Evolutionary conservation across 208 protist genomes (phyloP), one percentile per base, ranked within the genome.

Genomic region (Crithidia expoeki): DNA sequence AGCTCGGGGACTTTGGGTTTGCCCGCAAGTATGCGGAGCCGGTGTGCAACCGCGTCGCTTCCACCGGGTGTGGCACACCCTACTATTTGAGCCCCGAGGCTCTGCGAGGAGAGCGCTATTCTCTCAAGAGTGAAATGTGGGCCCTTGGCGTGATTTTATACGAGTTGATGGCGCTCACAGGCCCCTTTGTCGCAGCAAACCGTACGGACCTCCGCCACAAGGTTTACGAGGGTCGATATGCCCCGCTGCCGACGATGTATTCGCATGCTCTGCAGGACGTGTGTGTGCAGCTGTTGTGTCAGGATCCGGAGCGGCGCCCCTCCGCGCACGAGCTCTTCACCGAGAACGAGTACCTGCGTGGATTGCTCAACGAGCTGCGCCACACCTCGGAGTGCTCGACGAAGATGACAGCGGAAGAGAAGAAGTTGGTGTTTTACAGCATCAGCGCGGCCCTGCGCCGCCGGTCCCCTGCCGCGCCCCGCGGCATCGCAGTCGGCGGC

Each of bases 21-120:
- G 80, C 72, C 30, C 79, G 79, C 34, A 74, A 82, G 57, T 80
- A 84, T 51, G 68, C 50, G 1, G 59, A 75, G 61, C 75, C 77
- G 49, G 76, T 85, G 27, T 69, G 69, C 58, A 65, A 84, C 34
- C 59, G 74, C 19, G 69, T 76, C 30, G 83, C 68, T 5, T 53
- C 60, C 19, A 87, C 86, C 14, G 81, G 87, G 62, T 85, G 80
- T 46, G 92, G 89, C 51, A 93, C 88, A 25, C 90, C 94, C 14
- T 94, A 95, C 72, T 98, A 97, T 77, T 56, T 98, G 30, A 79
- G 87, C 14, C 95, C 95, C 0, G 95, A 98, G 73, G 80, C 97
- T 19, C 94, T 86, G 75, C 76, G 83, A 14, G 68, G 89, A 44
- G 86, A 93, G 60, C 85, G 84, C 21, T 98, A 97, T 72, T 89